Evolutionary conservation across 306 rosid species (phyloP).

Genomic region (Cajanus cajan): DNA sequence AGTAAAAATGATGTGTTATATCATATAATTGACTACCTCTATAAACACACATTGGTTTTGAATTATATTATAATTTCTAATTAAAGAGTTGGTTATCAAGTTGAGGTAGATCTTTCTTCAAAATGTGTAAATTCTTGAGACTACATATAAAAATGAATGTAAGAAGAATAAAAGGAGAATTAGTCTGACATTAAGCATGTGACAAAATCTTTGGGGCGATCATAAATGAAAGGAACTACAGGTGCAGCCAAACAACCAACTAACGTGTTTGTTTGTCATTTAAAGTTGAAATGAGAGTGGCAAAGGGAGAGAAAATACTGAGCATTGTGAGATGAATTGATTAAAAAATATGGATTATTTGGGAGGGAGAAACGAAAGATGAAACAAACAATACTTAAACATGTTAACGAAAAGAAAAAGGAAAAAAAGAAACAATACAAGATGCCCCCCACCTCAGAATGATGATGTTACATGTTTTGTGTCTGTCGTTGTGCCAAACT

Average conservation of each 20-base stretch:
- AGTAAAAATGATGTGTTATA: no score
- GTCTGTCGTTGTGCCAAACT: conserved; percentile 20
- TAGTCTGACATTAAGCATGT: conserved; percentile 4
- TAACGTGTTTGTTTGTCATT: conserved; percentile 9
- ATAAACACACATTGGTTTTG: no score
- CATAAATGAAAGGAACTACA: background rate
- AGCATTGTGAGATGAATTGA: background rate
- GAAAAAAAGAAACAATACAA: conserved; percentile 18
- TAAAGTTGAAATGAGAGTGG: background rate
- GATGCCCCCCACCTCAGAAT: conserved; percentile 32
- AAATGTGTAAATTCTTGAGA: no score
- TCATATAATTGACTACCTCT: no score
- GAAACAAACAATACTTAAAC: conserved; percentile 15
- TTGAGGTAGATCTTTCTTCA: no score
- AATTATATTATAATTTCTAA: no score
- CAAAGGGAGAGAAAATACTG: background rate
- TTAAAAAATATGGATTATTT: background rate
- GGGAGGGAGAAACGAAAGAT: background rate
- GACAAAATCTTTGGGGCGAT: conserved; percentile 11
- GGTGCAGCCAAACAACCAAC: background rate
- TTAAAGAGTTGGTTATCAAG: no score
- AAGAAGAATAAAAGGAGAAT: background rate
- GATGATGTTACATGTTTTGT: conserved; percentile 19
- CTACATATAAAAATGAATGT: no score
- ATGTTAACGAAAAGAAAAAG: no score